A percentile compares a stretch with the other conserved stretches of the same genome.
phyloP scores from a whole-genome alignment of 768 basidiomycete species.

The Lactarius sp. region DNA sequence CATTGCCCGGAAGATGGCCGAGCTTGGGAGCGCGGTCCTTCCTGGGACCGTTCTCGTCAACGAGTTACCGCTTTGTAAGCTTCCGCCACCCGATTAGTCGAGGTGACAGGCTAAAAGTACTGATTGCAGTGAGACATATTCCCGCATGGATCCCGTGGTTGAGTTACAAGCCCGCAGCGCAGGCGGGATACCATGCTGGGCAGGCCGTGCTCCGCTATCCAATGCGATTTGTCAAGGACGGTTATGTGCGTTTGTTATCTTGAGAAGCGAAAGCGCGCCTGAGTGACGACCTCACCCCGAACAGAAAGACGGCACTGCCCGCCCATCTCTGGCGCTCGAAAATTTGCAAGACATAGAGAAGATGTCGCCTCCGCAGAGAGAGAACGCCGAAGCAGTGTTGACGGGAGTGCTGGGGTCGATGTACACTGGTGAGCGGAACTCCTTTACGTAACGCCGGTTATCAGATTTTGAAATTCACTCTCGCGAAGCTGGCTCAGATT shows the following conservation, averaged over 20 bases:
- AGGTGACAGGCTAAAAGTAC: not conserved
- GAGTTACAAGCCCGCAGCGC: constrained; percentile 7
- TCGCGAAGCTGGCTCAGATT: constrained; percentile 8
- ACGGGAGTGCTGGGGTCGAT: constrained; percentile 10
- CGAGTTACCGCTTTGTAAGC: constrained; percentile 7
- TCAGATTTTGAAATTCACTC: not conserved
- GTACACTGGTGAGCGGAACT: constrained; percentile 5
- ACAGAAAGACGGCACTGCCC: constrained; percentile 10
- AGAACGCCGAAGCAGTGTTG: constrained; percentile 1
- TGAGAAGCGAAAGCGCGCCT: not conserved
- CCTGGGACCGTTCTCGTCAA: not conserved
- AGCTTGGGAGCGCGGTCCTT: too few species aligned
- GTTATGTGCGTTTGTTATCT: constrained; percentile 1
- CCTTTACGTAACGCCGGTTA: not conserved
- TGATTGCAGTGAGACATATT: constrained; percentile 4
- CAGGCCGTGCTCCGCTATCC: constrained; percentile 15
- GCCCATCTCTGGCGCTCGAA: constrained; percentile 12
- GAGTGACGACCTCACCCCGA: not conserved
- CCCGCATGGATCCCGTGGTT: constrained; percentile 15
- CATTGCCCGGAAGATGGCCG: too few species aligned
- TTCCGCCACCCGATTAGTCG: too few species aligned
- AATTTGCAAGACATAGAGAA: constrained; percentile 9
- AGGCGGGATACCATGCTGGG: constrained; percentile 5
- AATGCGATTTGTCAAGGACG: constrained; percentile 9
- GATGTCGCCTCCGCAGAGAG: not conserved